These are phyloP conservation scores for Cladosporium sp. DNA, from an alignment of 2,329 filamentous ascomycete species.

Conservation along the genomic window DNA sequence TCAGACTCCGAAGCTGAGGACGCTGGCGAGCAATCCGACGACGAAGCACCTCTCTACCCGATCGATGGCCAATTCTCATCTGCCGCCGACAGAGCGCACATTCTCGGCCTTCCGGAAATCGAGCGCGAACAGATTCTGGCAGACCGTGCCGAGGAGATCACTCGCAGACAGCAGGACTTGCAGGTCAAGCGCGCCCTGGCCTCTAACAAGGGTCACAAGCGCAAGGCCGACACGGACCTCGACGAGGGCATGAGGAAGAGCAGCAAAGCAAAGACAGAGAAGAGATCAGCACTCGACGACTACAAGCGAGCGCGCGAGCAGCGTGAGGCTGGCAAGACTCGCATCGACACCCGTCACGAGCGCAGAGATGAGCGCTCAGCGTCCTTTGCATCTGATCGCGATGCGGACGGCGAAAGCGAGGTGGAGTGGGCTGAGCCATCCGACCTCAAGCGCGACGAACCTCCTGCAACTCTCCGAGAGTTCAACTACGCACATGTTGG, in stretches of 20 bases:
- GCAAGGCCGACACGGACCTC: constrained; percentile 73
- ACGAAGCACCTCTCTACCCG: constrained; percentile 63
- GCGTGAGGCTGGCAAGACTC: constrained; percentile 51
- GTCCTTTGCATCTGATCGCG: constrained; percentile 45
- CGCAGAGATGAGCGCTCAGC: constrained; percentile 45
- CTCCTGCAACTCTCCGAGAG: constrained; percentile 71
- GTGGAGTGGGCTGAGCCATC: constrained; percentile 64
- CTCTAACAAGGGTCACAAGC: constrained; percentile 56
- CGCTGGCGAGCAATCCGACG: constrained; percentile 17
- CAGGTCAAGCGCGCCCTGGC: constrained; percentile 72
- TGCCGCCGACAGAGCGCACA: constrained; percentile 52
- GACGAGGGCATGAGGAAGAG: constrained; percentile 73
- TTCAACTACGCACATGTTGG: constrained; percentile 81
- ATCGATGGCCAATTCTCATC: constrained; percentile 77
- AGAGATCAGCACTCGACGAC: constrained; percentile 70
- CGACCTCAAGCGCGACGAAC: constrained; percentile 48
- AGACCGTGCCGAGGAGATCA: constrained; percentile 77
- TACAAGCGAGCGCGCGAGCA: constrained; percentile 60
- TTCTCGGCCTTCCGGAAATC: constrained; percentile 84
- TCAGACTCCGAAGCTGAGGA: constrained; percentile 61
- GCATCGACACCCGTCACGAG: constrained; percentile 27
- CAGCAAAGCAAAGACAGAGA: constrained; percentile 36
- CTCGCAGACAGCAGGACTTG: constrained; percentile 75
- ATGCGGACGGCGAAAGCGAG: constrained; percentile 71
- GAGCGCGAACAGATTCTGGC: constrained; percentile 87